phyloP scores from a whole-genome alignment of 345 rosid genomes.

The Eutrema japonicum region DNA sequence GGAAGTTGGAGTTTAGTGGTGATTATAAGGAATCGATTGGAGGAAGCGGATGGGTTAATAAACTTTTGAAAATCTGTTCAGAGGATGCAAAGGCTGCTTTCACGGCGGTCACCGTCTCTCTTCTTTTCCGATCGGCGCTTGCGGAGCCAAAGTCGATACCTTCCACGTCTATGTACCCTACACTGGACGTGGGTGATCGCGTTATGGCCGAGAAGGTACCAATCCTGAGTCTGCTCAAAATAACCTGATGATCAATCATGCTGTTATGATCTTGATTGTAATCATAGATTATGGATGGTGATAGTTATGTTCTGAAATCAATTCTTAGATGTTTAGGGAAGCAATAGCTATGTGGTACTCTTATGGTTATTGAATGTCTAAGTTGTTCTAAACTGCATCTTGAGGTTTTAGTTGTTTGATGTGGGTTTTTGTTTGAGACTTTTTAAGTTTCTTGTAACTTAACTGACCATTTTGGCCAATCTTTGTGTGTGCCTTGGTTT shows the following conservation, averaged over 20 bases:
- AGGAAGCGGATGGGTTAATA: slow-evolving; percentile 67
- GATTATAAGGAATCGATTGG: slow-evolving; percentile 45
- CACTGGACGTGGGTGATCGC: slow-evolving; percentile 81
- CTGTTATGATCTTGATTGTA: background rate
- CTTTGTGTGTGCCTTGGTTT: slow-evolving; percentile 16
- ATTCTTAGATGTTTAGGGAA: background rate
- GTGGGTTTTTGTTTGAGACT: background rate
- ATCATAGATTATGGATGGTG: background rate
- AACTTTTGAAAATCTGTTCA: slow-evolving; percentile 55
- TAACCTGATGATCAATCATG: too few species aligned
- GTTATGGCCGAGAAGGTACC: slow-evolving; percentile 86
- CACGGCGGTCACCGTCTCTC: slow-evolving; percentile 77
- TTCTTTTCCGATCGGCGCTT: slow-evolving; percentile 73
- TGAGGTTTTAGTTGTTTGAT: slow-evolving; percentile 10
- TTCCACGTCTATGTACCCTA: slow-evolving; percentile 84
- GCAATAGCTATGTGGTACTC: background rate
- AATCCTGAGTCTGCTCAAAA: background rate
- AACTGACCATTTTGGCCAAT: background rate
- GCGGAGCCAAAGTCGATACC: slow-evolving; percentile 94
- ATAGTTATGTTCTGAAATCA: too few species aligned
- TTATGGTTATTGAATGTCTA: slow-evolving; percentile 15
- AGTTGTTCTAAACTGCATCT: background rate
- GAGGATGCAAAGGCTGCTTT: slow-evolving; percentile 90
- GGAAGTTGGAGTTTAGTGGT: slow-evolving; percentile 41
- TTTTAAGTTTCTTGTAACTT: slow-evolving; percentile 3